Evolutionary conservation across 495 filamentous ascomycete species (phyloP), one percentile per base, ranked within the genome.

Genomic region (Aspergillus funiculosus): DNA sequence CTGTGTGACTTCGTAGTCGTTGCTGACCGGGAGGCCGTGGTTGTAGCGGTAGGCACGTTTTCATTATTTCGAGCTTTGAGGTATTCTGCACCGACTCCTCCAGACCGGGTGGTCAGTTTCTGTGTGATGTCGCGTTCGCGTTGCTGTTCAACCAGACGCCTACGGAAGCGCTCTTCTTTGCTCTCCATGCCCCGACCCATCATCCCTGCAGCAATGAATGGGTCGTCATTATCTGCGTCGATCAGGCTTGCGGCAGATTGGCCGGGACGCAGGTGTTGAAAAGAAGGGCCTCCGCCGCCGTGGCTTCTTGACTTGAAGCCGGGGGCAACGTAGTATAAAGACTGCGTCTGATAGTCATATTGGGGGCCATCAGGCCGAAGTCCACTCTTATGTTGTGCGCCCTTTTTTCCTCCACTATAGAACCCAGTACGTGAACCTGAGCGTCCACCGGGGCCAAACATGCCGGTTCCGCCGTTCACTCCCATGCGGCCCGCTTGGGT

Each of bases 71-170:
- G 58, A n/a, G 52, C 61, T n/a, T 74, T 70, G 64, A 92, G 78
- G 66, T 95, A 95, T 41, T 92, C 85, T 31, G 77, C 79, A 2
- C 87, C 89, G 0, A 85, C 82, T 39, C 73, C 78, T 1, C 84
- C 83, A 1, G 74, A 71, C 4, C 72, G 71, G 14, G 63, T 47
- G 19, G 73, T 74, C 6, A 98, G 74, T 48, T 76, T 81, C 53
- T 79, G 77, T 18, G 82, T 82, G 37, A 97, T 80, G 35, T 94
- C 86, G 6, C 81, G 73, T 62, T 98, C 92, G 48, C 81, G 83
- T 57, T 95, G 81, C 41, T 83, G 75, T 15, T 79, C 80, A 8
- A 74, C 81, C 2, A 91, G 73, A 4, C 81, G 77, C 31, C 82
- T 77, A 32, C 83, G 80, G 45, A 86, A 62, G 6, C 75, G 74